Evolutionary conservation across 2,329 filamentous ascomycete species (phyloP), one percentile per base, ranked within the genome.

Genomic region (Neofusicoccum parvum): DNA sequence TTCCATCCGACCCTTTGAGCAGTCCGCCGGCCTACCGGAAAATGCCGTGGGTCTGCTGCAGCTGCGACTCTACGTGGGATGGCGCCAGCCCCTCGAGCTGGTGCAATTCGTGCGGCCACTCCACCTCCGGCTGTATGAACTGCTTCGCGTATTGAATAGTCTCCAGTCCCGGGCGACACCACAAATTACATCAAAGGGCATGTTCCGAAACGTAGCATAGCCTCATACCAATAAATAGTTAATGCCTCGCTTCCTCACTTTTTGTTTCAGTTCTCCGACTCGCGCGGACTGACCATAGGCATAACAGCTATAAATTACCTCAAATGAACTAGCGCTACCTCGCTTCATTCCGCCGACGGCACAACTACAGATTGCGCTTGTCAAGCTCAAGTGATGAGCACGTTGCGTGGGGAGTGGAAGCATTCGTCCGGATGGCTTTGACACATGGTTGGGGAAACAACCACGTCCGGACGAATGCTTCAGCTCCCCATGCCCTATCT

Each of bases 1-100:
- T 23, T 41, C 9, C 20, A 5, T 37, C 32, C 37, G 27, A 20
- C 10, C 39, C 27, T 3, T 41, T 37, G 41, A 48, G 23, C 39
- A 58, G 27, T 9, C 41, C 56, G 7, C 32, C 56, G 3, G 32
- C 14, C 43, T 48, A 15, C 43, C 20, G 48, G 15, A 60, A 60
- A 36, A 60, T 60, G 56, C 43, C 56, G 1, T 60, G 56, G 56
- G 56, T 60, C n/a, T 60, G 56, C 32, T 60, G 56, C 34, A 34
- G 43, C 27, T 60, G 56, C 43, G 43, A 48, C 17, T 60, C 56
- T 2, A 48, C 56, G 3, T 60, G 56, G 56, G 41, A 46, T 15
- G 56, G 56, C 3, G 41, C 41, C 15, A 48, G 41, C n/a, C 41
- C 43, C 3, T 60, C 56, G 27, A 37, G 32, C 43, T 60, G 27